Base-by-base conservation (phyloP, 257 asterid species). In the Rehmannia glutinosa region DNA sequence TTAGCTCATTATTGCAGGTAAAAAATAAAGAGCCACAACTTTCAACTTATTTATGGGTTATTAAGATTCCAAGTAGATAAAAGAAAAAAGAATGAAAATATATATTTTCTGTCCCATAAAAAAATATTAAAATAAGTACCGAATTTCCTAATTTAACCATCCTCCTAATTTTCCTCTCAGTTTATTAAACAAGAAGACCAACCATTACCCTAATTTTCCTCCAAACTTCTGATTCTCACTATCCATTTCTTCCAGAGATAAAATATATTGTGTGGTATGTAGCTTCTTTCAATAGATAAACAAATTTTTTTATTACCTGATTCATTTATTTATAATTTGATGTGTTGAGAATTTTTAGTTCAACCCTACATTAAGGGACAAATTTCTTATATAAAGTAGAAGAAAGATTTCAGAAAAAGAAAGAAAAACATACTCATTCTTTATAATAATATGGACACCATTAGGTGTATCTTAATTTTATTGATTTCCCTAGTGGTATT, bases 391-490 rank as follows among this genome's bases (percentile, higher is more conserved):
- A 52, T 24, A 50, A 13, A 33, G 27, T 28, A 45, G 7, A 54
- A 10, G 6, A 32, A 47, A 30, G 6, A 11, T 60, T 3, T 6
- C 3, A 12, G 27, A 3, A 15, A 46, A 54, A 3, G 12, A 16
- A 30, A 6, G 5, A 20, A 64, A 10, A 23, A 19, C 15, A 46
- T 23, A 32, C 30, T 23, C 38, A 53, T 53, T 10, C 8, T 0
- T 50, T 2, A 1, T 23, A 16, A 67, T 17, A 65, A 80, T n/a
- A n/a, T 83, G 89, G 70, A 72, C 49, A 39, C 42, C 42, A 25
- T 70, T 66, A 75, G 62, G 71, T 30, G 30, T 54, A 63, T 52
- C 28, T 68, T 79, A 15, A 23, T 72, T 69, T 39, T 77, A 3
- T 53, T 72, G 32, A 45, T 77, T 39, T 55, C 68, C 19, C 6